A percentile compares a stretch with the other conserved stretches of the same genome.
phyloP scores from a whole-genome alignment of 768 basidiomycete species.

The Termitomyces sp. region DNA sequence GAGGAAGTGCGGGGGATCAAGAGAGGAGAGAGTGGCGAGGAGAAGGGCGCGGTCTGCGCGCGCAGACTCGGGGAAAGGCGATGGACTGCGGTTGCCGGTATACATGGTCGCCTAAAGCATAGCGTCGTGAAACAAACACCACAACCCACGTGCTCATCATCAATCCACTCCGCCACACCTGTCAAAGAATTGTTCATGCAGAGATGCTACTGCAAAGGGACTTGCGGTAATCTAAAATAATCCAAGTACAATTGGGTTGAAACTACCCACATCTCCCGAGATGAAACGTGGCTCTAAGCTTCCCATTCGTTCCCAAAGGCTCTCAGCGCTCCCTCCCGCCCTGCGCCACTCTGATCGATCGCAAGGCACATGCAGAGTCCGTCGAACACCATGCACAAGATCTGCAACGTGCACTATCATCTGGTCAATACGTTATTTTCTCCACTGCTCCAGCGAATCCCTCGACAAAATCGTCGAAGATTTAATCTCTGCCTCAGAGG shows the following conservation, averaged over 20 bases:
- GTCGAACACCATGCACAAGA: background rate
- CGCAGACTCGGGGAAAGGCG: constrained; percentile 19
- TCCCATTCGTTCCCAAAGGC: background rate
- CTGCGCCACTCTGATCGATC: background rate
- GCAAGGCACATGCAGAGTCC: background rate
- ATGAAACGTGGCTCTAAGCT: background rate
- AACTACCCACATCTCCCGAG: background rate
- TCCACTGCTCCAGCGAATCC: background rate
- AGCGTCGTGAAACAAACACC: constrained; percentile 6
- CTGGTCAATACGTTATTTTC: background rate
- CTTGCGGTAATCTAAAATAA: background rate
- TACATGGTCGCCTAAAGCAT: constrained; percentile 4
- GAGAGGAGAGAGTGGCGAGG: constrained; percentile 46
- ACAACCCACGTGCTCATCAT: background rate
- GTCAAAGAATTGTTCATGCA: background rate
- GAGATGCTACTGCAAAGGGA: background rate
- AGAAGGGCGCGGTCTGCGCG: constrained; percentile 33
- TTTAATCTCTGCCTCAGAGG: background rate
- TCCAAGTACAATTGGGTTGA: background rate
- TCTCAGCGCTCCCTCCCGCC: background rate
- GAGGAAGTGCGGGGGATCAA: constrained; percentile 52
- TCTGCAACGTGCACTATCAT: background rate
- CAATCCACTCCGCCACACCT: background rate
- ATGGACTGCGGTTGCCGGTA: constrained; percentile 7
- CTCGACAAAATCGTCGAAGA: background rate